Percentiles rank a stretch among this genome's conserved stretches.
Evolutionary conservation across 306 rosid genomes (phyloP).

Genomic region (Cucumis melo): DNA sequence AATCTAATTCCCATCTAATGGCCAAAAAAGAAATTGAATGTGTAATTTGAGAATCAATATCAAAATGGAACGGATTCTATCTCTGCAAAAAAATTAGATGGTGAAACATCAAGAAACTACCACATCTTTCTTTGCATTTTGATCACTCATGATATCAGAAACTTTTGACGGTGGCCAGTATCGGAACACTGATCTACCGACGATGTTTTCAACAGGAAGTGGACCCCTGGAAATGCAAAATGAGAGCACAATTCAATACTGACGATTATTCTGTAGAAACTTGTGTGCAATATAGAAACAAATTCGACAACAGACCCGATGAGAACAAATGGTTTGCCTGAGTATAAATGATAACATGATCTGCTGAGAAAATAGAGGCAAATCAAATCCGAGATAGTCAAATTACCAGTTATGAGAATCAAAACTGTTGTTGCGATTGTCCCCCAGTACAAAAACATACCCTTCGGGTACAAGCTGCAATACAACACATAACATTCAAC

Average conservation of each 20-base stretch:
- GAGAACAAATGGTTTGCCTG: background rate
- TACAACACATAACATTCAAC: background rate
- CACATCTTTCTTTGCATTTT: constrained; percentile 20
- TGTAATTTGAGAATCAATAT: background rate
- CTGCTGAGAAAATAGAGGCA: background rate
- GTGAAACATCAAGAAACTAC: constrained; percentile 40
- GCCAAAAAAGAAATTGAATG: background rate
- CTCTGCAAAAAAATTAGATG: background rate
- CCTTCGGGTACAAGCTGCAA: constrained; percentile 88
- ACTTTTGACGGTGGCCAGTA: constrained; percentile 92
- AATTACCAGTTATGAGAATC: constrained; percentile 94
- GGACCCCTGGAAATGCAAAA: constrained; percentile 67
- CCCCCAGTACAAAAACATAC: constrained; percentile 91
- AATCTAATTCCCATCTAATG: background rate
- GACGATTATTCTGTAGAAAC: background rate
- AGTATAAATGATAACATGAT: background rate
- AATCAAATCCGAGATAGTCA: background rate
- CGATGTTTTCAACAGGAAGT: constrained; percentile 72
- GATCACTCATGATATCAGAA: constrained; percentile 23
- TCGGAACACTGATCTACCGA: constrained; percentile 79
- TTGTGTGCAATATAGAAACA: constrained; percentile 9
- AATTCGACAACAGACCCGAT: constrained; percentile 7
- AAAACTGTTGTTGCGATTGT: constrained; percentile 85
- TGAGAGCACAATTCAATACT: background rate
- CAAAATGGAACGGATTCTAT: background rate